Conservation (phyloP, 2,329 filamentous ascomycete species). For the Claviceps digitariae region DNA sequence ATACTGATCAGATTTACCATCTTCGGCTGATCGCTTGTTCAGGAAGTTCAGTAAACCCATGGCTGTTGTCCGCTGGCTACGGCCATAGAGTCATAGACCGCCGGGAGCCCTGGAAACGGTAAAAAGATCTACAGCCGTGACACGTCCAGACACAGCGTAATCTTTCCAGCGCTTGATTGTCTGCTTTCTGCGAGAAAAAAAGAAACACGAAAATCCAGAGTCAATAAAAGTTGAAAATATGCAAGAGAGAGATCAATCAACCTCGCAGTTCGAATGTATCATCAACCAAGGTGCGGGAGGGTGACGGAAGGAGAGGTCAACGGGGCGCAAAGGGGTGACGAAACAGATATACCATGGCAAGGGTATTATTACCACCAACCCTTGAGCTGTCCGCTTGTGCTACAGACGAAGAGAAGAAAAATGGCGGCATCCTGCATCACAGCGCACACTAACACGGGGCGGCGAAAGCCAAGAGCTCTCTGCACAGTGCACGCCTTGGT, state of each 20-base stretch:
- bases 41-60: constrained; percentile 5
- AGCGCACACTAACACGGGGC: background rate
- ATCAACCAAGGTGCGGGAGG: background rate
- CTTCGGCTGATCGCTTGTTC: background rate
- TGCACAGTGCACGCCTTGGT: background rate
- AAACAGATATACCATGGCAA: constrained; percentile 1
- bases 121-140: background rate
- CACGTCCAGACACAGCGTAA: background rate
- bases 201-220: background rate
- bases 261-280: background rate
- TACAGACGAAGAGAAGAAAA: constrained; percentile 1
- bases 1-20: background rate
- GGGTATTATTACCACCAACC: background rate
- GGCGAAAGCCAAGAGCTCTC: background rate
- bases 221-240: background rate
- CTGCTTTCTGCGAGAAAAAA: too few relatives aligned
- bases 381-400: constrained; percentile 1
- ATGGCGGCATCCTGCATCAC: constrained; percentile 6
- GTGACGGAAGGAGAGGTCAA: background rate
- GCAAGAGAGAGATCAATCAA: background rate
- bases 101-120: background rate
- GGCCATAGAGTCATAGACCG: constrained; percentile 2
- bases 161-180: background rate
- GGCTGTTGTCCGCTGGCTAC: background rate
- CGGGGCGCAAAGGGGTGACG: background rate